A percentile compares a stretch with the other conserved stretches of the same genome.
phyloP scores from a whole-genome alignment of 495 filamentous ascomycete species.

The Podospora conica region DNA sequence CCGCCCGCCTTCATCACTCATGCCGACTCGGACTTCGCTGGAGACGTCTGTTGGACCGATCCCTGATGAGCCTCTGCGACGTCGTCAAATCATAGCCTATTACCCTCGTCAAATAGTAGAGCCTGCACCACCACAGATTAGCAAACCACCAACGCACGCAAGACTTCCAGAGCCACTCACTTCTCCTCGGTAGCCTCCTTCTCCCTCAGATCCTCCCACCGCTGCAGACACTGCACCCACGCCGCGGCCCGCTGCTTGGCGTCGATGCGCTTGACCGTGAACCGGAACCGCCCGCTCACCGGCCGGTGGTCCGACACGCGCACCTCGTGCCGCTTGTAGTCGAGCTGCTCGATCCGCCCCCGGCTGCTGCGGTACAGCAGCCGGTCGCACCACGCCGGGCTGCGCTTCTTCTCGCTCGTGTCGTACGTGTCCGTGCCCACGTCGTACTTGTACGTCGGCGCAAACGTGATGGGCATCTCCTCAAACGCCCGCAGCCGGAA shows the following conservation, averaged over 20 bases:
- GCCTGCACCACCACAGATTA: conserved; percentile 18
- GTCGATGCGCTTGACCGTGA: conserved; percentile 74
- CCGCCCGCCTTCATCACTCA: conserved; percentile 15
- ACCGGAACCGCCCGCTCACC: conserved; percentile 75
- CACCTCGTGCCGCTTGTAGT: conserved; percentile 86
- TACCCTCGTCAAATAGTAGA: conserved; percentile 39
- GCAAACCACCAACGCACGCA: conserved; percentile 14
- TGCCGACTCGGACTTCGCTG: conserved; percentile 28
- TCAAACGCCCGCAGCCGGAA: conserved; percentile 83
- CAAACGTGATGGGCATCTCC: conserved; percentile 81
- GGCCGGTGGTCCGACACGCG: conserved; percentile 87
- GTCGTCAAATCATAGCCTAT: conserved; percentile 43
- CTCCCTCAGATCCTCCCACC: conserved; percentile 65
- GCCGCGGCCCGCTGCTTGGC: conserved; percentile 54
- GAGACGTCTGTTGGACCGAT: conserved; percentile 27
- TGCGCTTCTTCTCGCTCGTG: conserved; percentile 85
- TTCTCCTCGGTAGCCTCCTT: conserved; percentile 54
- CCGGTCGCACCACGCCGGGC: conserved; percentile 97
- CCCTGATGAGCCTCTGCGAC: conserved; percentile 32
- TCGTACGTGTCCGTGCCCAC: conserved; percentile 93
- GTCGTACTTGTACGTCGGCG: conserved; percentile 97
- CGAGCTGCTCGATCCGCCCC: conserved; percentile 75
- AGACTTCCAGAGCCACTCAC: conserved; percentile 26
- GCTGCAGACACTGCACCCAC: conserved; percentile 64
- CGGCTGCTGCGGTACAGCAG: conserved; percentile 72